phyloP scores from a whole-genome alignment of 495 filamentous ascomycete genomes.

The Penicillium coffeae region DNA sequence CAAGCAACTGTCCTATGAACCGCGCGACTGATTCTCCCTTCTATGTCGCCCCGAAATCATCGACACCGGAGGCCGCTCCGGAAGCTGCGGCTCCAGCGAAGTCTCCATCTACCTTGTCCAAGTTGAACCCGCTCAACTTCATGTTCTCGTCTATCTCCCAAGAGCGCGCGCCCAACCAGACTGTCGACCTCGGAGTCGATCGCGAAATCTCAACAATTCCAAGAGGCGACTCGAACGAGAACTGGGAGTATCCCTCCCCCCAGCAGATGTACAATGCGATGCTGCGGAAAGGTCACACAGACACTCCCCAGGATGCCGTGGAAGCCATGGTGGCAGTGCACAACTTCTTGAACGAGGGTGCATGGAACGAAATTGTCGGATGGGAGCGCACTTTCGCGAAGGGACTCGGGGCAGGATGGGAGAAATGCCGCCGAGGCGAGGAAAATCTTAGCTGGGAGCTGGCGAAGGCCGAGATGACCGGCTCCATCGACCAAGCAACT shows the following conservation, averaged over 20 bases:
- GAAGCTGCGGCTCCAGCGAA: slow-evolving; percentile 25
- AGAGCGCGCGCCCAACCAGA: slow-evolving; percentile 67
- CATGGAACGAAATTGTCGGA: slow-evolving; percentile 86
- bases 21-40: slow-evolving; percentile 43
- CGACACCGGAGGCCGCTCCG: slow-evolving; percentile 14
- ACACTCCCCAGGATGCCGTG: slow-evolving; percentile 89
- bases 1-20: slow-evolving; percentile 53
- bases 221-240: slow-evolving; percentile 63
- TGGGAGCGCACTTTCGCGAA: slow-evolving; percentile 84
- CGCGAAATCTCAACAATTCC: slow-evolving; percentile 86
- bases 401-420: slow-evolving; percentile 69
- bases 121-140: slow-evolving; percentile 90
- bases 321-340: slow-evolving; percentile 96
- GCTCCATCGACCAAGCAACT: slow-evolving; percentile 36
- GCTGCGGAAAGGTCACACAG: slow-evolving; percentile 89
- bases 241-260: slow-evolving; percentile 97
- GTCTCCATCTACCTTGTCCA: slow-evolving; percentile 56
- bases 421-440: slow-evolving; percentile 70
- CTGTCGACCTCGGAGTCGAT: slow-evolving; percentile 64
- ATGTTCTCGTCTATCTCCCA: slow-evolving; percentile 89
- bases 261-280: slow-evolving; percentile 99
- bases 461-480: slow-evolving; percentile 34
- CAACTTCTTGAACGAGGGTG: slow-evolving; percentile 97
- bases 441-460: slow-evolving; percentile 46
- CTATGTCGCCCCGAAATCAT: slow-evolving; percentile 29